Evolutionary conservation across 2,329 filamentous ascomycete species (phyloP).

Genomic region (Grosmannia penicillata): DNA sequence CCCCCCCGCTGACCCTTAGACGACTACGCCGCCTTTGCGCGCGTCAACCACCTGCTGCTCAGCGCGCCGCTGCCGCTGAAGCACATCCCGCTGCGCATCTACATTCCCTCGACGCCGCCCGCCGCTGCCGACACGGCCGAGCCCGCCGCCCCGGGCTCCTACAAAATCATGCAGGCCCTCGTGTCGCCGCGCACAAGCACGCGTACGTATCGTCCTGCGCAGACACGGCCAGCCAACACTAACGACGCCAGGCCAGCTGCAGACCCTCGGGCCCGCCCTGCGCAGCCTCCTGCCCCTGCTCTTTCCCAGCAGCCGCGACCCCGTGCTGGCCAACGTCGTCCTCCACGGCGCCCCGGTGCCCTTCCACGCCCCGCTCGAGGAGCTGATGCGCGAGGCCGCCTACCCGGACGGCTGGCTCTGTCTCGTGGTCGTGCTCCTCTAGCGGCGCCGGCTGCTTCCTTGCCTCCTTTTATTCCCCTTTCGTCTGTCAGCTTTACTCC

Average conservation of each 20-base stretch:
- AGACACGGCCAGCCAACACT: too few species aligned
- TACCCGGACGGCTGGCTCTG: constrained; percentile 92
- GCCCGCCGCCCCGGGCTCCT: constrained; percentile 27
- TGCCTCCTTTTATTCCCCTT: not conserved
- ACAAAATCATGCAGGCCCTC: constrained; percentile 64
- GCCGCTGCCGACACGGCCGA: constrained; percentile 14
- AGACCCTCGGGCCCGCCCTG: constrained; percentile 58
- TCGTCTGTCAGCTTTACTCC: too few species aligned
- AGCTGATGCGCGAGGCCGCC: constrained; percentile 65
- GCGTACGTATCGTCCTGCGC: too few species aligned
- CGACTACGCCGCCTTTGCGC: constrained; percentile 56
- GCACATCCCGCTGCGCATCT: constrained; percentile 77
- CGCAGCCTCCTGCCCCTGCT: constrained; percentile 61
- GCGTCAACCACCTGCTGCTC: constrained; percentile 63
- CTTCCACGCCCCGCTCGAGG: constrained; percentile 64
- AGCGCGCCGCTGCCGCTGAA: constrained; percentile 60
- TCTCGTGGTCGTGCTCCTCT: constrained; percentile 60
- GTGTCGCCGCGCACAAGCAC: constrained; percentile 34
- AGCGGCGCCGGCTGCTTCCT: too few species aligned
- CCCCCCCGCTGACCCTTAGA: constrained; percentile 29
- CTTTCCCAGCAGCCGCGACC: constrained; percentile 76
- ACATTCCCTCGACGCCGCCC: constrained; percentile 47
- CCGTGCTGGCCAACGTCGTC: constrained; percentile 69
- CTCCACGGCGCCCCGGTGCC: constrained; percentile 77
- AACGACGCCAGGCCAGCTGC: constrained; percentile 17